phyloP scores from a whole-genome alignment of 2,329 filamentous ascomycete genomes.

The Chrysoporthe cubensis region DNA sequence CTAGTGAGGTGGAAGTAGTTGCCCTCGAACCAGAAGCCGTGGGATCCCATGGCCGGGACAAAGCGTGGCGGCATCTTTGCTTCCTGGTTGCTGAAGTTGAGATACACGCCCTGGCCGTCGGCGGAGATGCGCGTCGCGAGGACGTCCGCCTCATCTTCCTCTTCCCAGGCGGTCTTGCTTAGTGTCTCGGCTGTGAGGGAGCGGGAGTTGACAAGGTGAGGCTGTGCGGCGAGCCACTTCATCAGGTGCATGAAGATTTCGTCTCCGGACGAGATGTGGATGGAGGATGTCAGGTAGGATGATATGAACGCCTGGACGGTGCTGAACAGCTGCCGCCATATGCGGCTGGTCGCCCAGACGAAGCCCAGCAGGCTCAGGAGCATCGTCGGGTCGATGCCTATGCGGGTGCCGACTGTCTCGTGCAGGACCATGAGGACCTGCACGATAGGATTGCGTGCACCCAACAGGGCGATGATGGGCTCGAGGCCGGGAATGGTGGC shows the following conservation, averaged over 20 bases:
- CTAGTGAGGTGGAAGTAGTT: slow-evolving; percentile 54
- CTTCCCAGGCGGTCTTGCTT: slow-evolving; percentile 60
- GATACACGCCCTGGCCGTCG: slow-evolving; percentile 50
- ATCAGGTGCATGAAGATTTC: slow-evolving; percentile 63
- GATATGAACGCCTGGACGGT: slow-evolving; percentile 41
- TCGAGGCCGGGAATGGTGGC: slow-evolving; percentile 39
- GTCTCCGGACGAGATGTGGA: slow-evolving; percentile 59
- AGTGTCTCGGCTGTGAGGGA: slow-evolving; percentile 60
- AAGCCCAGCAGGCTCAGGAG: slow-evolving; percentile 51
- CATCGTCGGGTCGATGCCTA: slow-evolving; percentile 54
- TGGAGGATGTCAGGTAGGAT: slow-evolving; percentile 54
- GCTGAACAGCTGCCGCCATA: slow-evolving; percentile 42
- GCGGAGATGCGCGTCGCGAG: slow-evolving; percentile 41
- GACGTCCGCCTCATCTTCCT: slow-evolving; percentile 52
- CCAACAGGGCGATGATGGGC: slow-evolving; percentile 50
- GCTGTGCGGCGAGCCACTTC: slow-evolving; percentile 60
- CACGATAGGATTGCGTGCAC: slow-evolving; percentile 47
- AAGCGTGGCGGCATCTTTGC: slow-evolving; percentile 57
- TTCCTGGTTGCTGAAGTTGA: slow-evolving; percentile 64
- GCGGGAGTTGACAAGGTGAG: slow-evolving; percentile 54
- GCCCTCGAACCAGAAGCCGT: slow-evolving; percentile 58
- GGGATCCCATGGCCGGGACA: slow-evolving; percentile 56
- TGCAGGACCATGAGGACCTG: slow-evolving; percentile 50
- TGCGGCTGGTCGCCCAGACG: slow-evolving; percentile 50
- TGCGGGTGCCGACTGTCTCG: slow-evolving; percentile 46